A percentile compares a stretch with the other conserved stretches of the same genome.
These are phyloP conservation scores for Lavandula angustifolia DNA, from an alignment of 257 asterid species.

Conservation along the genomic window DNA sequence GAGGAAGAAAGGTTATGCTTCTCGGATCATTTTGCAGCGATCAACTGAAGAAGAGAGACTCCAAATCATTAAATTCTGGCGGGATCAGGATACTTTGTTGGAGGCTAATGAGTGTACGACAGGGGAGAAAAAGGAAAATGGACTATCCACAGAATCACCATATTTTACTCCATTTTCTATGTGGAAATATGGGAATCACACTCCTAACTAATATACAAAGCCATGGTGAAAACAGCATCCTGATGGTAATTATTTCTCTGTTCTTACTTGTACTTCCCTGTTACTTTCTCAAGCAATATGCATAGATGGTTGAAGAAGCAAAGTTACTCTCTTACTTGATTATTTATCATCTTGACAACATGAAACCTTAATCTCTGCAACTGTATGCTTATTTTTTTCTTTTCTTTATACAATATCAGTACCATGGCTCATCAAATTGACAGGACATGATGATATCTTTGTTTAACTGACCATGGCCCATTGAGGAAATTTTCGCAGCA, in stretches of 20 bases:
- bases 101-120: constrained; percentile 46
- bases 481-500: too few species aligned
- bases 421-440: too few species aligned
- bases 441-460: too few species aligned
- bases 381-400: too few species aligned
- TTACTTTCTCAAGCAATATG: neutral
- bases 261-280: neutral
- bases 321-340: too few species aligned
- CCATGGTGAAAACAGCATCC: neutral
- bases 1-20: constrained; percentile 83
- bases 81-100: constrained; percentile 49
- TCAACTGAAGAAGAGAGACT: constrained; percentile 97
- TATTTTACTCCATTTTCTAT: constrained; percentile 45
- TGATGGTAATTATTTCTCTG: constrained; percentile 27
- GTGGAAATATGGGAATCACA: constrained; percentile 33
- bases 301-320: neutral
- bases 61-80: constrained; percentile 83
- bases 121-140: constrained; percentile 32
- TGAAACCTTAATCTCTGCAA: too few species aligned
- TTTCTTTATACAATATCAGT: too few species aligned
- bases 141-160: constrained; percentile 28
- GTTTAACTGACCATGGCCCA: too few species aligned
- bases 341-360: too few species aligned
- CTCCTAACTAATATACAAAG: constrained; percentile 23
- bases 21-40: constrained; percentile 74